Evolutionary conservation across 768 basidiomycete genomes (phyloP), one percentile per base, ranked within the genome.

Genomic region (Punctularia strigosozonata): DNA sequence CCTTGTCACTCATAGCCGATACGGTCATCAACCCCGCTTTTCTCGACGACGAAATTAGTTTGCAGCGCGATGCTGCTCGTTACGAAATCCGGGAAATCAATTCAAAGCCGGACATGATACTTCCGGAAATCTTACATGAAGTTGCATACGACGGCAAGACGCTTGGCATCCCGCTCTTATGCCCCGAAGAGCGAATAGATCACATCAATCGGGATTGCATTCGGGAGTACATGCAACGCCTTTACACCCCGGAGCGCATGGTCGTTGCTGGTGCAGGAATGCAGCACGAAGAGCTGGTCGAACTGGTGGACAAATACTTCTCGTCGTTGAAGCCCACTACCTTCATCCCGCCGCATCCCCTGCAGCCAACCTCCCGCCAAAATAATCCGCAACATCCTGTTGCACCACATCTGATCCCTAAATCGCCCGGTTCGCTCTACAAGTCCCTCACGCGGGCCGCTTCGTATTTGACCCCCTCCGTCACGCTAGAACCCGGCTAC

Each of bases 211-310:
- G 67, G 21, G 56, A 67, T 31, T 60, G 73, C 18, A 66, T 98
- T 41, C 67, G 72, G 36, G 61, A 66, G 4, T 82, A 68, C 43
- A 77, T 84, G 65, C 62, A 63, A 39, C 73, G 79, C 28, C 95
- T 90, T 91, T 97, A 89, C 57, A 66, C 75, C 36, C 94, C 95
- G 0, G 94, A 97, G 53, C 66, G 87, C 39, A 95, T 99, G 75
- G 92, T 98, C 28, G 70, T 98, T 40, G 90, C 94, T 4, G 92
- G 89, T 8, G 83, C 88, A 1, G 95, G 95, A 7, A 82, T 99
- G 74, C 73, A 68, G 7, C 95, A 98, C 52, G 77, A 86, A 46
- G 71, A 89, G 44, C 71, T 99, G 15, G 87, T 97, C 18, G 82
- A 89, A 46, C 66, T 95, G 36, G 73, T 76, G 0, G 77, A 92